Percentiles rank a stretch among this genome's conserved stretches.
phyloP scores from a whole-genome alignment of 2,329 filamentous ascomycete genomes.

The Sarocladiaceae sp. region DNA sequence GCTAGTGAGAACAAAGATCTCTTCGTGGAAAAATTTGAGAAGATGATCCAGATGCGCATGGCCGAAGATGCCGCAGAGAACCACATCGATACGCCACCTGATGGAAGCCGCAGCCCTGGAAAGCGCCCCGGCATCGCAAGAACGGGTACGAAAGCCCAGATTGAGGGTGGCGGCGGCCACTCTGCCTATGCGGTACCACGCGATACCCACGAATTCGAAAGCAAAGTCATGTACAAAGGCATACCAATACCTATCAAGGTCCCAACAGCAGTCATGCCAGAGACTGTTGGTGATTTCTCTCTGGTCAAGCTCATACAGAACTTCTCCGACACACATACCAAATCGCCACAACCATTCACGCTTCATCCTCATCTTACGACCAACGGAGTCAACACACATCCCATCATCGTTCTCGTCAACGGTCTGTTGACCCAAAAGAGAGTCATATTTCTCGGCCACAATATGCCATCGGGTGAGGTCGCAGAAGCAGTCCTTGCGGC shows the following conservation, averaged over 20 bases:
- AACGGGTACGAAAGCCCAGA: slow-evolving; percentile 56
- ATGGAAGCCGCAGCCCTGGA: slow-evolving; percentile 42
- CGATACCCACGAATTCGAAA: slow-evolving; percentile 97
- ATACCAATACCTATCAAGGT: slow-evolving; percentile 97
- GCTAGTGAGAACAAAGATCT: slow-evolving; percentile 91
- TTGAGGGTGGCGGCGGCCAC: slow-evolving; percentile 43
- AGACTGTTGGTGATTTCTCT: slow-evolving; percentile 96
- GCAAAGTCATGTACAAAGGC: slow-evolving; percentile 89
- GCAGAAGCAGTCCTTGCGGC: slow-evolving; percentile 98
- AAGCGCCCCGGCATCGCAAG: slow-evolving; percentile 46
- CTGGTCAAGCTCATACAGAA: slow-evolving; percentile 95
- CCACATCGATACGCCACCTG: slow-evolving; percentile 28
- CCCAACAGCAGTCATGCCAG: slow-evolving; percentile 84
- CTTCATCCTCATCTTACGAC: slow-evolving; percentile 91
- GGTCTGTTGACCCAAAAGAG: slow-evolving; percentile 94
- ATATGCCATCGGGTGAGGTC: slow-evolving; percentile 89
- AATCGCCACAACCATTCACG: slow-evolving; percentile 75
- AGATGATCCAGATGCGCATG: slow-evolving; percentile 81
- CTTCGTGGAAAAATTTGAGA: slow-evolving; percentile 95
- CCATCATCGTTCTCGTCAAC: slow-evolving; percentile 90
- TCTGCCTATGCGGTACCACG: slow-evolving; percentile 71
- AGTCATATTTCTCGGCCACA: slow-evolving; percentile 91
- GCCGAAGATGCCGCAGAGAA: slow-evolving; percentile 51
- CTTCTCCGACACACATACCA: slow-evolving; percentile 77
- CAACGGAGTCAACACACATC: slow-evolving; percentile 82